Evolutionary conservation across 768 basidiomycete genomes (phyloP).

Genomic region (Auricularia heimuer): DNA sequence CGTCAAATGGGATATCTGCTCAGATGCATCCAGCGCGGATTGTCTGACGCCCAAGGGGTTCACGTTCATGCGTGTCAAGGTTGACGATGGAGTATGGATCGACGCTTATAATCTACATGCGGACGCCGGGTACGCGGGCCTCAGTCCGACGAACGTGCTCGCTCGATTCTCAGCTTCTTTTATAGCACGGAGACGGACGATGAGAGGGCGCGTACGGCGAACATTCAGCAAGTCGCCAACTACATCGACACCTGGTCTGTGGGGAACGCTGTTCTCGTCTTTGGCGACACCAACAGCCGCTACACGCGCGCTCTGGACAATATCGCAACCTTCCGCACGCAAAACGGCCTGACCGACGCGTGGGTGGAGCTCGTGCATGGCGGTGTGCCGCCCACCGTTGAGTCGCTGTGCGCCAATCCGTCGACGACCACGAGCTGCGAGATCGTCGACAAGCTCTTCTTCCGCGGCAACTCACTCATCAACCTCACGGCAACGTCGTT

Average conservation of each 20-base stretch:
- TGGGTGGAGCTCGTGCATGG: slow-evolving; percentile 23
- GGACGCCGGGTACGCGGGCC: slow-evolving; percentile 21
- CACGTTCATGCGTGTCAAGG: slow-evolving; percentile 26
- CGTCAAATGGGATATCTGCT: slow-evolving; percentile 22
- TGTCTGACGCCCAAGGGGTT: slow-evolving; percentile 33
- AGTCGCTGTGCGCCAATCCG: slow-evolving; percentile 17
- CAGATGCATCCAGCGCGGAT: slow-evolving; percentile 17
- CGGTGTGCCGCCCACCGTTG: slow-evolving; percentile 19
- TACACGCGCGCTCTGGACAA: slow-evolving; percentile 24
- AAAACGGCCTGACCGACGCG: slow-evolving; percentile 19
- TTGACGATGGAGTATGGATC: slow-evolving; percentile 25
- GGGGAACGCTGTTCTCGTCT: slow-evolving; percentile 27
- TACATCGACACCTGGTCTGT: slow-evolving; percentile 22
- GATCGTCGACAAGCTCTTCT: slow-evolving; percentile 31
- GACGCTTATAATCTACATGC: slow-evolving; percentile 32
- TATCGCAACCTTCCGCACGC: slow-evolving; percentile 16
- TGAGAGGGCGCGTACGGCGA: slow-evolving; percentile 22
- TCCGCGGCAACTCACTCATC: slow-evolving; percentile 17
- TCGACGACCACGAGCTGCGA: slow-evolving; percentile 26
- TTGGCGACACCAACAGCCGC: slow-evolving; percentile 31
- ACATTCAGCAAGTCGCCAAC: slow-evolving; percentile 23
- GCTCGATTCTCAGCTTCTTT: too few species aligned
- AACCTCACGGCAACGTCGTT: slow-evolving; percentile 19
- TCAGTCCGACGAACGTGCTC: too few species aligned
- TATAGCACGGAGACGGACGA: slow-evolving; percentile 19